Evolutionary conservation across 352 stramenopile species (phyloP).

Genomic region (Discostella stelligera): DNA sequence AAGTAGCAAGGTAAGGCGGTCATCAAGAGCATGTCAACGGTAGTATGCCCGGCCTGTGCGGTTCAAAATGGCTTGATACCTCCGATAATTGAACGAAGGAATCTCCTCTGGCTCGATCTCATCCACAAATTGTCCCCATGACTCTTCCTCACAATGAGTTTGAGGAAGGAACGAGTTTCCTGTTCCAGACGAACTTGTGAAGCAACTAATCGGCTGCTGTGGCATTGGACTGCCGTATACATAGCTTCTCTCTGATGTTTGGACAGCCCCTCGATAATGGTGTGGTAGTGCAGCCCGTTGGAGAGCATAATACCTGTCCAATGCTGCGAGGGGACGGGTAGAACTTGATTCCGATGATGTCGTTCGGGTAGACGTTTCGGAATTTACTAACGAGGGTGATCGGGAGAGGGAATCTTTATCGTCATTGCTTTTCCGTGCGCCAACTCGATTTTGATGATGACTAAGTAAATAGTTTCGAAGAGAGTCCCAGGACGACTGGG

Average conservation of each 20-base stretch:
- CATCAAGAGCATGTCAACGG: not conserved
- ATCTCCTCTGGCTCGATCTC: conserved; percentile 10
- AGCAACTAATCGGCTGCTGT: not conserved
- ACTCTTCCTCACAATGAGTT: conserved; percentile 13
- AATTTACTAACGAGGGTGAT: too few relatives aligned
- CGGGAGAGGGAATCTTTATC: too few relatives aligned
- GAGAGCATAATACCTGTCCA: not conserved
- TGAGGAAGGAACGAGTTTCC: not conserved
- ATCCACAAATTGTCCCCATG: conserved; percentile 34
- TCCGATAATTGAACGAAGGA: not conserved
- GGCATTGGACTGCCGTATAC: not conserved
- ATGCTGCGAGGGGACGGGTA: not conserved
- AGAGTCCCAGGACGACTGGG: too few relatives aligned
- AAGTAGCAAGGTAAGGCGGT: too few relatives aligned
- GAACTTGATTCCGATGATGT: not conserved
- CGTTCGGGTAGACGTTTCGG: not conserved
- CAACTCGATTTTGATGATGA: too few relatives aligned
- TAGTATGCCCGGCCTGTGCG: too few relatives aligned
- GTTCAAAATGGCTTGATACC: not conserved
- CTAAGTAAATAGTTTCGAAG: too few relatives aligned
- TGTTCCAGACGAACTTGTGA: not conserved
- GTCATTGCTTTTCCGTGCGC: too few relatives aligned
- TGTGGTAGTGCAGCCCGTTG: not conserved
- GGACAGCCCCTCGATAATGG: not conserved
- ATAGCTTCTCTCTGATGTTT: not conserved